Base-by-base conservation (phyloP, 192 early-diverging fungal species). In the Backusella tarrabulga region DNA sequence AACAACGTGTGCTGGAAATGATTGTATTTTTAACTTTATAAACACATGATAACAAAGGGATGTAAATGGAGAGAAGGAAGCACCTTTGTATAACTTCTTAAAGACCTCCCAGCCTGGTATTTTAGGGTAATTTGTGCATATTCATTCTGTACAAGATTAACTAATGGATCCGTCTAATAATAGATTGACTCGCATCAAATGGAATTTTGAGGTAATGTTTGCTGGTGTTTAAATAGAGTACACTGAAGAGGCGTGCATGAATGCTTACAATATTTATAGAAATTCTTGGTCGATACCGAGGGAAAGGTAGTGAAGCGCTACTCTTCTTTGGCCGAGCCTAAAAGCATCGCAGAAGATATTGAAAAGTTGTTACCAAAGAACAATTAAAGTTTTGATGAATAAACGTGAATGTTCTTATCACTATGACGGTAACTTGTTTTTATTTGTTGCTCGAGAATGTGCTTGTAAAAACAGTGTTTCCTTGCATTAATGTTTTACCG, bases 151-250 rank as follows among this genome's bases (percentile, higher is more conserved):
- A 21, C 54, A 60, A 2, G 54, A 23, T 60, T 26, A 26, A 23
- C 21, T 60, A 23, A 60, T 26, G 26, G 6, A 63, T 11, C 2
- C 9, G 12, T 7, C 1, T 19, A 50, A 50, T 8, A 34, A 42
- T 72, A 79, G 77, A 19, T 26, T 79, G 72, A 73, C 32, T 32
- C 63, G 63, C 54, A 83, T 95, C 85, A 94, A 93, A 86, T 94
- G 93, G 92, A 95, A 95, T 81, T 93, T 95, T 88, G 91, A 92
- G 68, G 82, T 83, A 82, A 71, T n/a, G 4, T 50, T n/a, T 50
- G 23, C 21, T 17, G 17, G 54, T 17, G 15, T 6, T 44, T 5
- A n/a, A 50, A 50, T 17, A 44, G 5, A 7, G 21, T 52, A 6
- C 46, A 52, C 3, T 23, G 54, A 60, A 60, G 21, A 17, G 9